Evolutionary conservation across 2,329 filamentous ascomycete species (phyloP).

Genomic region (Coniella lustricola): DNA sequence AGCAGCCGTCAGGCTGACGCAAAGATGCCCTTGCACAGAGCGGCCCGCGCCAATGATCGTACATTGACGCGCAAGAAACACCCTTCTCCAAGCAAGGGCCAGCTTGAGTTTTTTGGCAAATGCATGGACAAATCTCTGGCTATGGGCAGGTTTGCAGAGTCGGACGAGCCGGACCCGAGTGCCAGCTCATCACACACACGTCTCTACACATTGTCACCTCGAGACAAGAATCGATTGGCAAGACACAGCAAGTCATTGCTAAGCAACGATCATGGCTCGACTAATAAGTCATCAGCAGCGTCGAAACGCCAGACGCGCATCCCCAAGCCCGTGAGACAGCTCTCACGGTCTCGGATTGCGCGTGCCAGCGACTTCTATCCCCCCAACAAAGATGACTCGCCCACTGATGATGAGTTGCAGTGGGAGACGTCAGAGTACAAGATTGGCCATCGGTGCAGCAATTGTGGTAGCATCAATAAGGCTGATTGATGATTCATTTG

Average conservation of each 20-base stretch:
- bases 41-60: neutral
- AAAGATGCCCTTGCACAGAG: neutral
- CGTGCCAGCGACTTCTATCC: conserved; percentile 11
- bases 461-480: conserved; percentile 6
- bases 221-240: conserved; percentile 26
- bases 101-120: conserved; percentile 28
- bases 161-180: conserved; percentile 26
- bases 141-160: conserved; percentile 8
- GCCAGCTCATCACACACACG: conserved; percentile 3
- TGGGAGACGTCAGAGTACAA: conserved; percentile 18
- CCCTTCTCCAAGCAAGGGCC: conserved; percentile 37
- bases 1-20: conserved; percentile 10
- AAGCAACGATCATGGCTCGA: conserved; percentile 1
- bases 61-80: conserved; percentile 31
- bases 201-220: conserved; percentile 15
- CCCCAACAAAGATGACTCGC: conserved; percentile 7
- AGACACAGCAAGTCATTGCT: conserved; percentile 7
- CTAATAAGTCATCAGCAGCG: neutral
- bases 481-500: neutral
- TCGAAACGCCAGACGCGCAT: conserved; percentile 17
- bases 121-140: conserved; percentile 14
- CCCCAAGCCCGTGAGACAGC: conserved; percentile 18
- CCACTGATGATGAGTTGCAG: conserved; percentile 27
- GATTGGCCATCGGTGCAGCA: conserved; percentile 1
- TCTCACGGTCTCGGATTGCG: conserved; percentile 9